phyloP scores from a whole-genome alignment of 352 stramenopile species.

The Phytophthora rubi region DNA sequence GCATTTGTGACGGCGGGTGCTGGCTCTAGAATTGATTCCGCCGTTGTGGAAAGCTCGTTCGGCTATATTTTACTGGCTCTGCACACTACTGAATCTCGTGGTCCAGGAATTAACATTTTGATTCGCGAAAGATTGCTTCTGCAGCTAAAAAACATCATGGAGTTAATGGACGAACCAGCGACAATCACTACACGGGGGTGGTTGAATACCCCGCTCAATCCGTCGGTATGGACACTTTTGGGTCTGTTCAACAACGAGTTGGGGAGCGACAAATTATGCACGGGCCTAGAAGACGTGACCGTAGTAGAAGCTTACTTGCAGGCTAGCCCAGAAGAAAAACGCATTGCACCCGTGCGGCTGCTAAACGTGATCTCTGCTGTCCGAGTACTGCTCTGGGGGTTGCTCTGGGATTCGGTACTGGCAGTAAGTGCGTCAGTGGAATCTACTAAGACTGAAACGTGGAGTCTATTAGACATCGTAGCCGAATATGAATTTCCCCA shows the following conservation, averaged over 20 bases:
- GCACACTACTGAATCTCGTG: not conserved
- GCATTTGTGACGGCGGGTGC: constrained; percentile 9
- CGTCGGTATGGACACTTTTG: constrained; percentile 31
- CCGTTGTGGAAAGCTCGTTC: constrained; percentile 20
- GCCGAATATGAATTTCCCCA: constrained; percentile 16
- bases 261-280: constrained; percentile 12
- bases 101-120: constrained; percentile 4
- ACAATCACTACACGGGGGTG: constrained; percentile 16
- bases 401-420: constrained; percentile 35
- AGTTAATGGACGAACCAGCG: constrained; percentile 20
- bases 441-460: constrained; percentile 21
- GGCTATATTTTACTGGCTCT: constrained; percentile 9
- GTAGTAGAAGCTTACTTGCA: constrained; percentile 20
- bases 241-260: constrained; percentile 22
- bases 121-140: constrained; percentile 42
- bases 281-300: constrained; percentile 19
- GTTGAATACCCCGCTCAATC: not conserved
- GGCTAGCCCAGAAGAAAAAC: not conserved
- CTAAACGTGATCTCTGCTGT: constrained; percentile 18
- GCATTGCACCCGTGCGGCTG: constrained; percentile 1
- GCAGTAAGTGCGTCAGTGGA: constrained; percentile 9
- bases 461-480: constrained; percentile 29
- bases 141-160: constrained; percentile 37
- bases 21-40: not conserved
- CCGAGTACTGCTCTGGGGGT: constrained; percentile 41